Evolutionary conservation across 805 yeast species (phyloP), one percentile per base, ranked within the genome.

Genomic region (Monosporozyma siamensis): DNA sequence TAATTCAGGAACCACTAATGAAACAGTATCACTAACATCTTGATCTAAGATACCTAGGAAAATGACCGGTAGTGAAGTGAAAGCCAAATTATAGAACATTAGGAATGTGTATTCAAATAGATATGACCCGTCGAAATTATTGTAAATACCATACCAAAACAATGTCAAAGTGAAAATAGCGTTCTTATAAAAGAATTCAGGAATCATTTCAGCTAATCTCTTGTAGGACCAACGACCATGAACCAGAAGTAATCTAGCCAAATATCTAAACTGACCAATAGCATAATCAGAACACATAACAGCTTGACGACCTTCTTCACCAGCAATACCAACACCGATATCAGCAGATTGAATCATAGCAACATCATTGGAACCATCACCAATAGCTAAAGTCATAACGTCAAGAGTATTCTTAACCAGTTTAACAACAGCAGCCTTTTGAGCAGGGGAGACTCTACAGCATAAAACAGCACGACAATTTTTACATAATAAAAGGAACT

Each of bases 151-250:
- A 57, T 75, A 84, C 90, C 92, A 84, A 59, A 82, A 83, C 48
- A 80, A 67, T 0, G 92, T 77, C 51, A 82, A 58, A 0, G 86
- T 75, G 67, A 82, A 84, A 48, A 80, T 76, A 42, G 81, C 84
- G 58, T 84, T 84, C 61, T 84, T 84, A 64, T 76, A 84, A 55
- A 84, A 84, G 65, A 84, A 84, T 51, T 77, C 69, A 12, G 92
- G 92, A 51, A 84, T 79, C 89, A 83, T 82, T 64, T 84, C 94
- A 27, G 86, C 74, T 37, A 84, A 68, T 61, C 94, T 70, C 60
- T 80, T 82, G 58, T 84, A 84, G 1, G 88, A 80, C 95, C 95
- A 84, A 63, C 92, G 71, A 25, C 95, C 95, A 62, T 84, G 95
- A 23, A 80, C 84, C 39, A 84, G 61, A 8, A 84, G 63, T 47